Evolutionary conservation across 768 basidiomycete genomes (phyloP), one percentile per base, ranked within the genome.

Genomic region (Tricholoma furcatifolium): DNA sequence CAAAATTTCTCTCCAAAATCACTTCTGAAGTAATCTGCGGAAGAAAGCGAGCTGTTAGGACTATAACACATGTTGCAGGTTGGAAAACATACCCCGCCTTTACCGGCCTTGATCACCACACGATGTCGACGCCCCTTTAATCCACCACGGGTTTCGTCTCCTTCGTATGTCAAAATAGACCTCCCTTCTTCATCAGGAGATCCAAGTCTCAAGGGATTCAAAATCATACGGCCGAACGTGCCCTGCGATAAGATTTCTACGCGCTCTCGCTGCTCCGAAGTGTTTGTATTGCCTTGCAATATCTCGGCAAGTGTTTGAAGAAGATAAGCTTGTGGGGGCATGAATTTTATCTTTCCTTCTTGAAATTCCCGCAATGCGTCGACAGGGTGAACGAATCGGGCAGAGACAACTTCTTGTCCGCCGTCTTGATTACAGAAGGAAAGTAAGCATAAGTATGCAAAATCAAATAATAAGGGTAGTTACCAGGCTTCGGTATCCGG

Each of bases 281-380:
- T 81, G 53, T 68, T 79, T 45, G 55, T 47, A 6, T 65, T 52
- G 38, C 78, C 79, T 2, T 65, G 52, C 20, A 88, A 69, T 31
- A 88, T 71, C 30, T 72, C 73, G 4, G 81, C 73, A 34, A 90
- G 73, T 3, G 85, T 88, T 9, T 74, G 70, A 23, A 89, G 66
- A 47, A 90, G 76, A 64, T 90, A 90, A 62, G 77, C 85, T 63
- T 90, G 88, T 11, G 88, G 88, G 15, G 87, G 87, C 83, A 88
- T 83, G 41, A 88, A 73, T 3, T 72, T 72, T 53, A 88, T 82
- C 52, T 74, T 72, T 18, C 76, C 71, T 27, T 70, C 69, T 17
- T 62, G 66, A 62, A 79, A 83, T 63, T 83, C 82, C 2, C 70
- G 65, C 44, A 90, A 67, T 17, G 81, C 83, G 14, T 68, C 69